A percentile compares a stretch with the other conserved stretches of the same genome.
Conservation (phyloP, 371 early-diverging fungal genomes). For the Haplosporangium sp. region DNA sequence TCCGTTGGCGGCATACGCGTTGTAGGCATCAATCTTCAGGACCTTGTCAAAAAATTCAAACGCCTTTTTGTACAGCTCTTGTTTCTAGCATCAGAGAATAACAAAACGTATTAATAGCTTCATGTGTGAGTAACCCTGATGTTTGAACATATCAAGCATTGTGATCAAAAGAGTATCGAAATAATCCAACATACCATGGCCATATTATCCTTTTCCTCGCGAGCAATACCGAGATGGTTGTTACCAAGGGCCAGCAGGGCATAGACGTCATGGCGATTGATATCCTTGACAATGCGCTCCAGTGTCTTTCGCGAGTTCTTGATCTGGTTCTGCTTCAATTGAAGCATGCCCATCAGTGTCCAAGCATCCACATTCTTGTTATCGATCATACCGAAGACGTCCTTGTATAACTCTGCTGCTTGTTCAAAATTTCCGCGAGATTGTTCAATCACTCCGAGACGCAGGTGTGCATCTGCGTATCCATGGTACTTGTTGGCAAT, state of each 20-base stretch:
- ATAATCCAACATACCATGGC: slow-evolving; percentile 15
- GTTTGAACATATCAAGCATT: neutral
- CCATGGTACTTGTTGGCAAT: slow-evolving; percentile 75
- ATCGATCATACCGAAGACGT: slow-evolving; percentile 71
- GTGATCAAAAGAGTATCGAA: neutral
- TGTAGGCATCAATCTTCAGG: slow-evolving; percentile 75
- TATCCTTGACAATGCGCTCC: slow-evolving; percentile 81
- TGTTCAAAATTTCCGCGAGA: slow-evolving; percentile 60
- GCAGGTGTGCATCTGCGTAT: slow-evolving; percentile 80
- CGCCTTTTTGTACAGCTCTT: slow-evolving; percentile 75
- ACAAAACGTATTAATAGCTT: neutral
- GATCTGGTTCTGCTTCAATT: slow-evolving; percentile 65
- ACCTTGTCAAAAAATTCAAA: slow-evolving; percentile 87
- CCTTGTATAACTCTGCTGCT: slow-evolving; percentile 73
- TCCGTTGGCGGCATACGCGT: slow-evolving; percentile 83
- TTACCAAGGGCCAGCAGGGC: slow-evolving; percentile 88
- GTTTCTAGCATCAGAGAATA: slow-evolving; percentile 33
- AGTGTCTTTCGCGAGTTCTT: slow-evolving; percentile 75
- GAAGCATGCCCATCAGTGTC: slow-evolving; percentile 79
- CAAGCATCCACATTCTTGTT: slow-evolving; percentile 72
- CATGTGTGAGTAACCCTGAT: neutral
- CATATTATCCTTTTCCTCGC: slow-evolving; percentile 59
- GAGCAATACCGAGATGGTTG: slow-evolving; percentile 73
- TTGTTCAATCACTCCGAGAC: slow-evolving; percentile 80
- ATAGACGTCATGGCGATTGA: slow-evolving; percentile 84